phyloP scores from a whole-genome alignment of 1,284 basidiomycete genomes.

The Irpex sp. region DNA sequence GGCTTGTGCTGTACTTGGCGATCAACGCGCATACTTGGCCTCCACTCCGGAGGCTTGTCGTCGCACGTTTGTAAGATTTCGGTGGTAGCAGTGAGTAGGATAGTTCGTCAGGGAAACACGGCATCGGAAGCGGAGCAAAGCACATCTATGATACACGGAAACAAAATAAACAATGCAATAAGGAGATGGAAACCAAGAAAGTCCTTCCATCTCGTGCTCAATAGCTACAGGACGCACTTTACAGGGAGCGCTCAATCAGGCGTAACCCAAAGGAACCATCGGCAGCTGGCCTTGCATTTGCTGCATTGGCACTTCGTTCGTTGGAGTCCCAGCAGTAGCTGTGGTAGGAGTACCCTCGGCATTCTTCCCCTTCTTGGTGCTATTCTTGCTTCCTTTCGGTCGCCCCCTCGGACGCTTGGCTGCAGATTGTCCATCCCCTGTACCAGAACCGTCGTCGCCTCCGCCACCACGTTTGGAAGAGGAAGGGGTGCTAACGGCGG shows the following conservation, averaged over 20 bases:
- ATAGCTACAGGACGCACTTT: too few relatives aligned
- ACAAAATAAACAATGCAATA: too few relatives aligned
- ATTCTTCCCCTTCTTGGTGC: slow-evolving; percentile 14
- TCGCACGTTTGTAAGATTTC: too few relatives aligned
- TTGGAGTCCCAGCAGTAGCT: background rate
- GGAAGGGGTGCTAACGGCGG: slow-evolving; percentile 9
- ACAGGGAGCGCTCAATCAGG: background rate
- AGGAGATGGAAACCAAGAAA: too few relatives aligned
- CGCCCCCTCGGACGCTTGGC: slow-evolving; percentile 40
- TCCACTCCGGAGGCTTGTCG: too few relatives aligned
- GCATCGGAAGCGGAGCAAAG: too few relatives aligned
- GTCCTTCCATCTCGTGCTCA: too few relatives aligned
- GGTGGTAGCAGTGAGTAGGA: too few relatives aligned
- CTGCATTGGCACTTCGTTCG: background rate
- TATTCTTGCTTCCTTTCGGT: slow-evolving; percentile 43
- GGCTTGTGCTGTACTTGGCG: too few relatives aligned
- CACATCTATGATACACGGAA: too few relatives aligned
- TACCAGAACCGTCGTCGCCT: background rate
- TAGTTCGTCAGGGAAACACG: too few relatives aligned
- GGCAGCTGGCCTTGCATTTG: background rate
- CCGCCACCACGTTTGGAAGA: slow-evolving; percentile 12
- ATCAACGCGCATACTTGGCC: too few relatives aligned
- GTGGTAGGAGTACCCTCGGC: background rate
- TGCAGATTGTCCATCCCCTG: slow-evolving; percentile 25
- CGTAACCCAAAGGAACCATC: background rate